A percentile compares a stretch with the other conserved stretches of the same genome.
Conservation (phyloP, 352 stramenopile species). For the Pythium utonaiense region DNA sequence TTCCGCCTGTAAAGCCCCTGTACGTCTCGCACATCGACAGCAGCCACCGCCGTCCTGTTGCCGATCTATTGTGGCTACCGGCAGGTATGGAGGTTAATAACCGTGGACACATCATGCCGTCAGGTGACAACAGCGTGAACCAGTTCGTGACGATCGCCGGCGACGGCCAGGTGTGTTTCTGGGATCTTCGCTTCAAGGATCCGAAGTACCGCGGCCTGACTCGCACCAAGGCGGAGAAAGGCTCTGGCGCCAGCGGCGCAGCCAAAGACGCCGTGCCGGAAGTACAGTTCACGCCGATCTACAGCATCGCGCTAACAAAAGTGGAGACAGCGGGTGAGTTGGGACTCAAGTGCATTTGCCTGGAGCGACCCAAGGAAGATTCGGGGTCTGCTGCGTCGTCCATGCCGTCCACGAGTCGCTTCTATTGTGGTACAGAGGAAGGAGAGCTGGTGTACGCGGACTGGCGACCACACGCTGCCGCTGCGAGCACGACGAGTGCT, state of each 20-base stretch:
- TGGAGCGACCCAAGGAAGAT: slow-evolving; percentile 66
- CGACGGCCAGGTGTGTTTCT: slow-evolving; percentile 91
- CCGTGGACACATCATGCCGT: slow-evolving; percentile 73
- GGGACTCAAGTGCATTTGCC: slow-evolving; percentile 56
- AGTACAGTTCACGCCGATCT: slow-evolving; percentile 81
- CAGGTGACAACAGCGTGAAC: slow-evolving; percentile 49
- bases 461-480: slow-evolving; percentile 73
- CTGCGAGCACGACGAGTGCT: not conserved
- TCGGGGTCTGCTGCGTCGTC: not conserved
- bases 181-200: slow-evolving; percentile 90
- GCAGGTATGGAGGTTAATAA: slow-evolving; percentile 85
- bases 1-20: slow-evolving; percentile 64
- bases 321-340: slow-evolving; percentile 68
- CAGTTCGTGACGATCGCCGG: slow-evolving; percentile 92
- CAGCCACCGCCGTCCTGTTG: slow-evolving; percentile 82
- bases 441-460: slow-evolving; percentile 89
- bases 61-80: slow-evolving; percentile 88
- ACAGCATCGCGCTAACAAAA: slow-evolving; percentile 76
- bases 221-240: slow-evolving; percentile 63
- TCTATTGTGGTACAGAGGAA: slow-evolving; percentile 86
- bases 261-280: slow-evolving; percentile 59
- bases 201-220: slow-evolving; percentile 71
- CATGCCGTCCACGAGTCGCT: slow-evolving; percentile 47
- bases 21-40: slow-evolving; percentile 86
- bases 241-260: slow-evolving; percentile 11